These are phyloP conservation scores for Umbelopsis sp. DNA, from an alignment of 192 early-diverging fungal genomes.

Conservation along the genomic window DNA sequence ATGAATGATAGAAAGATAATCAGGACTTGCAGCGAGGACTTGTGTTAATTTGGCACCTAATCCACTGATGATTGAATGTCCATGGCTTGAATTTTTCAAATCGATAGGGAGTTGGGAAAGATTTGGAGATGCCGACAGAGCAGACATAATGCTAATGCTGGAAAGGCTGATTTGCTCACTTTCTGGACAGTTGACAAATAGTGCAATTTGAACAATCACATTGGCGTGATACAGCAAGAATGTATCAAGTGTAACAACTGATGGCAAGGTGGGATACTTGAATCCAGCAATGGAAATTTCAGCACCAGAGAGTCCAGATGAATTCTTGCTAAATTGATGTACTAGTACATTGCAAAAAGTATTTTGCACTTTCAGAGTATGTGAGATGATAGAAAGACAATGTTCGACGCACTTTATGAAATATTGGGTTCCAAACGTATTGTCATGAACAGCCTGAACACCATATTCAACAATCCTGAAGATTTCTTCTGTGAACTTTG, in stretches of 20 bases:
- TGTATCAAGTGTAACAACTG: constrained; percentile 77
- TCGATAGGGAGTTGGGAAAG: constrained; percentile 59
- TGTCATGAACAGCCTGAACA: constrained; percentile 62
- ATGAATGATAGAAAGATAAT: constrained; percentile 69
- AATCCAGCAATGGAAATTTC: constrained; percentile 35
- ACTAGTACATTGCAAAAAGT: constrained; percentile 68
- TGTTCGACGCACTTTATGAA: constrained; percentile 43
- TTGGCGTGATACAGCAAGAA: constrained; percentile 70
- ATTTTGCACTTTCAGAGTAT: constrained; percentile 74
- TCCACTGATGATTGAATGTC: constrained; percentile 46
- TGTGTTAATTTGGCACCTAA: constrained; percentile 75
- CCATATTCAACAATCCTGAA: constrained; percentile 69
- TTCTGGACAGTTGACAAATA: constrained; percentile 66
- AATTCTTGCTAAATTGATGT: constrained; percentile 52
- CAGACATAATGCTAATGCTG: constrained; percentile 67
- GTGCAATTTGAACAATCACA: constrained; percentile 73
- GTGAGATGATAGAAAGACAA: constrained; percentile 64
- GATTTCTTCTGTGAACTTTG: constrained; percentile 67
- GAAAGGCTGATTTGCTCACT: constrained; percentile 76
- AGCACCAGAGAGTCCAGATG: constrained; percentile 21
- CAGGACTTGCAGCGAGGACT: constrained; percentile 62
- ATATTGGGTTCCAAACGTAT: constrained; percentile 32
- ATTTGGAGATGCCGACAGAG: constrained; percentile 70
- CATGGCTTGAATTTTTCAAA: constrained; percentile 31
- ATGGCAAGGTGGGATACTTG: constrained; percentile 45